Base-by-base conservation (phyloP, 163 green algal species). In the Chloroidium sp. region DNA sequence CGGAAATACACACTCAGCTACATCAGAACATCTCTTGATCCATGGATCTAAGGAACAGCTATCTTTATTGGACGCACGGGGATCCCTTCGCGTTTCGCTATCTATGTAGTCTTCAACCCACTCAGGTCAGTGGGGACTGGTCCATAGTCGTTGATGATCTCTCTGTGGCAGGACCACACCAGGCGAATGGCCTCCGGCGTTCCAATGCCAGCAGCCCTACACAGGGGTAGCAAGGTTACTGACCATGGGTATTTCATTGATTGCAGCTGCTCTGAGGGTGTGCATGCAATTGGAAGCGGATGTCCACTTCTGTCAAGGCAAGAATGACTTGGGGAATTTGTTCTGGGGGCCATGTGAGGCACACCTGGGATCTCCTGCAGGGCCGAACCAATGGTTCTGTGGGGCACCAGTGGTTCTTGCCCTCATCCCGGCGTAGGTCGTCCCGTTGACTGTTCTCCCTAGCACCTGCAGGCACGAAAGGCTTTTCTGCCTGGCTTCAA, bases 311-410 rank as follows among this genome's bases (percentile, higher is more conserved):
- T 36, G 36, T 36, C 64, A 72, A 72, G 64, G 8, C 6, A 72
- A 72, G 64, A 72, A 72, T 72, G 64, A 36, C 36, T 36, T 36
- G 36, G 36, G 36, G 36, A 36, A 36, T 36, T 36, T 36, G 36
- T 36, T 36, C 36, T 36, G 36, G 36, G 36, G 36, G 36, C 36
- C 36, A 36, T 36, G 36, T 36, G 36, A 36, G 36, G 36, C 64
- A 10, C 64, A 10, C 64, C 64, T 89, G 0, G 96, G 96, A 82
- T 99, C 96, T 61, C 95, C 93, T 0, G 93, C 93, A 0, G 96
- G 96, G 0, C 96, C 96, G 84, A 99, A 99, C 96, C 96, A 99
- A 88, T 99, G 96, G 90, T 99, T 99, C 80, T 99, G 96, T 0
- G 96, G 96, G 1, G 96, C 96, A 86, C 91, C 95, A 36, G 96